phyloP scores from a whole-genome alignment of 768 basidiomycete genomes.

The Naganishia vaughanmartiniae region DNA sequence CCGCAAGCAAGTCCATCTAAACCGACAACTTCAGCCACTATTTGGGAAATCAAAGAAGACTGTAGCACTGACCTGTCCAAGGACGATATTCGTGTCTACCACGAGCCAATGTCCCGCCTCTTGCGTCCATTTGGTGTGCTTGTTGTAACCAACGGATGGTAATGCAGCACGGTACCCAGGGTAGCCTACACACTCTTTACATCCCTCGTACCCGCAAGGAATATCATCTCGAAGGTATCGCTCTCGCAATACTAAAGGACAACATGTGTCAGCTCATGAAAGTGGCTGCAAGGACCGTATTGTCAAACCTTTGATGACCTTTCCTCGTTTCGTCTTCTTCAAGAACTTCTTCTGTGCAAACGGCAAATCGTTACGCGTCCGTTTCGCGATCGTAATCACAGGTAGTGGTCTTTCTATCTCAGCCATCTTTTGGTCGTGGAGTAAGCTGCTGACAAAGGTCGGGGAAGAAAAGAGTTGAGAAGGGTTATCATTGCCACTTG shows the following conservation, averaged over 20 bases:
- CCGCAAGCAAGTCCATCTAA: constrained; percentile 92
- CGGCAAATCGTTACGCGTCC: constrained; percentile 46
- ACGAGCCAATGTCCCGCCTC: constrained; percentile 66
- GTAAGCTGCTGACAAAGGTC: neutral
- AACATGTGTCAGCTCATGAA: neutral
- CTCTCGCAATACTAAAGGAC: constrained; percentile 73
- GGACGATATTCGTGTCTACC: constrained; percentile 91
- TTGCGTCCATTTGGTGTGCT: constrained; percentile 56
- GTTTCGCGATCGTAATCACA: constrained; percentile 51
- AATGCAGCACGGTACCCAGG: constrained; percentile 56
- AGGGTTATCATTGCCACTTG: neutral
- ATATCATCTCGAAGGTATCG: constrained; percentile 91
- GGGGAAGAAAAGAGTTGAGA: neutral
- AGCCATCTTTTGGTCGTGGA: constrained; percentile 5
- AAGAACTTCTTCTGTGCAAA: constrained; percentile 81
- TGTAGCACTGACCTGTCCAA: constrained; percentile 68
- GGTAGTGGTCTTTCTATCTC: constrained; percentile 21
- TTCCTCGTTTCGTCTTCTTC: constrained; percentile 90
- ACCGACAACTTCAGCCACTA: constrained; percentile 31
- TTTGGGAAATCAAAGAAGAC: constrained; percentile 10
- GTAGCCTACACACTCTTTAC: constrained; percentile 61
- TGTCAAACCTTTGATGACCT: constrained; percentile 80
- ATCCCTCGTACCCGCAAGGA: constrained; percentile 72
- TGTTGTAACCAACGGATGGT: constrained; percentile 61
- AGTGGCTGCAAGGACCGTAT: neutral